Base-by-base conservation (phyloP, 345 rosid genomes). In the Lepidium aucheri region DNA sequence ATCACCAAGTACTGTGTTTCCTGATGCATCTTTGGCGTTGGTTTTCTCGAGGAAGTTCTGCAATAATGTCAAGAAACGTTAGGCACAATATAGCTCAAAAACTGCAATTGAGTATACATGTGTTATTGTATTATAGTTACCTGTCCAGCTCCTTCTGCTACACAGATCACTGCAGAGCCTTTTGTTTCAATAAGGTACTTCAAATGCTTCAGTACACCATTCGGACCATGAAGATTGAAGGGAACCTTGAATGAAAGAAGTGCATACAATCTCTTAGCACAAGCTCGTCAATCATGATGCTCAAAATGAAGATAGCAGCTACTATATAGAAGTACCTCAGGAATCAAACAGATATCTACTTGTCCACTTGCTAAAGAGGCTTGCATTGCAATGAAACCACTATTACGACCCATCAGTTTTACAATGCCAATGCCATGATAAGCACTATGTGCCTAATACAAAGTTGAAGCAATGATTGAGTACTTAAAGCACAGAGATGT, bases 81-180 rank as follows among this genome's bases (percentile, higher is more conserved):
- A n/a, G n/a, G n/a, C n/a, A n/a, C n/a, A n/a, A n/a, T n/a, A n/a
- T n/a, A n/a, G n/a, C n/a, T n/a, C 22, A 20, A 20, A 20, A 20
- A 26, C 26, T 24, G 26, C 26, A 24, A 24, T 34, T 8, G 15
- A 9, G 11, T 8, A 8, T 42, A 36, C 13, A 40, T 2, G 47
- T 2, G 20, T 28, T 59, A 10, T 15, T 28, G 11, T 43, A 44
- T 60, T 3, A 26, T n/a, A n/a, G n/a, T n/a, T n/a, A 95, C 97
- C 95, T 91, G 99, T 32, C 99, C 99, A 67, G 99, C 97, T 80
- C 99, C 97, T 85, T 95, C 99, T 32, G 97, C 99, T 50, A 89
- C 87, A 81, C 96, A 95, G 72, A 95, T 78, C 43, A 95, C 99
- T 75, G 95, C 97, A 0, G 97, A 95, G 66, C 99, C 97, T 81